Evolutionary conservation across 345 rosid species (phyloP).

Genomic region (Bretschneidera sinensis): DNA sequence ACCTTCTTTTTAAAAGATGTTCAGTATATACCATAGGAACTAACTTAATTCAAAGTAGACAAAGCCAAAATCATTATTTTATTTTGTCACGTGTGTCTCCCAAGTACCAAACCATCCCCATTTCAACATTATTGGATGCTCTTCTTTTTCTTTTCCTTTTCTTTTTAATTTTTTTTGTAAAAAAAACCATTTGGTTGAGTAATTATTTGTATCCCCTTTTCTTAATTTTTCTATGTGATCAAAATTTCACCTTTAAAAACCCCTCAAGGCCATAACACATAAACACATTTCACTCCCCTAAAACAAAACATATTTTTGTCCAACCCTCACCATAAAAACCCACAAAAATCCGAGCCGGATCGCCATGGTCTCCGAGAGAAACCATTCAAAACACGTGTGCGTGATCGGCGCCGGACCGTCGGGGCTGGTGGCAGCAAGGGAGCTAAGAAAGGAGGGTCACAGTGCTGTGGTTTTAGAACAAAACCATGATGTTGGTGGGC

Average conservation of each 20-base stretch:
- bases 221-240: too few species aligned
- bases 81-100: slow-evolving; percentile 36
- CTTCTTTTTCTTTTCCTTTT: not conserved
- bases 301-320: too few species aligned
- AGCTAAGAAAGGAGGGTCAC: slow-evolving; percentile 84
- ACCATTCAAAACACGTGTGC: slow-evolving; percentile 45
- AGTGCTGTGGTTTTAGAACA: slow-evolving; percentile 70
- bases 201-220: not conserved
- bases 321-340: too few species aligned
- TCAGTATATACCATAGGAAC: too few species aligned
- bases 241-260: slow-evolving; percentile 13
- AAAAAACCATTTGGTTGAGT: too few species aligned
- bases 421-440: slow-evolving; percentile 84
- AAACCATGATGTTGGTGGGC: slow-evolving; percentile 86
- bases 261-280: not conserved
- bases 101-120: slow-evolving; percentile 21
- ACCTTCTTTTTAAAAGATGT: too few species aligned
- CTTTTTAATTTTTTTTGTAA: not conserved
- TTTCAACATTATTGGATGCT: slow-evolving; percentile 11
- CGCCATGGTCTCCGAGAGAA: slow-evolving; percentile 35
- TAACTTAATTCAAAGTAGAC: not conserved
- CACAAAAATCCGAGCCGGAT: too few species aligned
- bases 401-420: slow-evolving; percentile 96
- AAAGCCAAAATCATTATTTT: slow-evolving; percentile 26
- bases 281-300: too few species aligned